Evolutionary conservation across 2,329 filamentous ascomycete genomes (phyloP), one percentile per base, ranked within the genome.

Genomic region (Emericellopsis atlantica): DNA sequence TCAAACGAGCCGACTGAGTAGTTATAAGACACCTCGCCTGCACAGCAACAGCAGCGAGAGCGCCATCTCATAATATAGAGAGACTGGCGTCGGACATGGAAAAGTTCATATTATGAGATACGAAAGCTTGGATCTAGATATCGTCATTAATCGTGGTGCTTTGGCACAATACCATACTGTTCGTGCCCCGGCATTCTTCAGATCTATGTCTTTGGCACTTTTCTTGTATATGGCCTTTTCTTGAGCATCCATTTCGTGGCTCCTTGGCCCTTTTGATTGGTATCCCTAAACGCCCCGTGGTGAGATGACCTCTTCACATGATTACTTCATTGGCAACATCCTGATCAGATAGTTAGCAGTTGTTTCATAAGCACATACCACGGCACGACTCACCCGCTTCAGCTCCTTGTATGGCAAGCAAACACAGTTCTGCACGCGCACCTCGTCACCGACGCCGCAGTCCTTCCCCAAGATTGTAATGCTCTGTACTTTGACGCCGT

Each of bases 391-490:
- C 68, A 90, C 86, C 67, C 89, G 78, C 79, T 95, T 96, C 60
- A 98, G 66, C 68, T 96, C 92, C 75, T 98, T 98, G 65, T 89
- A 95, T 9, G 92, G 92, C 68, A 98, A 65, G 67, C 92, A 96
- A 45, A 98, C 81, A 60, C 92, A 98, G 68, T 98, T 96, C 69
- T 96, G 90, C 52, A 98, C 88, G 47, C 88, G 79, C 10, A 96
- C 81, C 64, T 96, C 92, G 54, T 98, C 92, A 4, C 83, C 88
- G 24, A 96, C 92, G 42, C 72, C 78, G 56, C 90, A 96, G 63
- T 98, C 92, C 72, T 96, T 95, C 58, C 90, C 90, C 47, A 98
- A 65, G 50, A 96, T 98, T 37, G 90, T 96, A 57, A 96, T 92
- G 62, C 87, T 94, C 72, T 96, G 92, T 40, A 98, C 92, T 72